Evolutionary conservation across 2,329 filamentous ascomycete species (phyloP).

Genomic region (Lojkania enalia): DNA sequence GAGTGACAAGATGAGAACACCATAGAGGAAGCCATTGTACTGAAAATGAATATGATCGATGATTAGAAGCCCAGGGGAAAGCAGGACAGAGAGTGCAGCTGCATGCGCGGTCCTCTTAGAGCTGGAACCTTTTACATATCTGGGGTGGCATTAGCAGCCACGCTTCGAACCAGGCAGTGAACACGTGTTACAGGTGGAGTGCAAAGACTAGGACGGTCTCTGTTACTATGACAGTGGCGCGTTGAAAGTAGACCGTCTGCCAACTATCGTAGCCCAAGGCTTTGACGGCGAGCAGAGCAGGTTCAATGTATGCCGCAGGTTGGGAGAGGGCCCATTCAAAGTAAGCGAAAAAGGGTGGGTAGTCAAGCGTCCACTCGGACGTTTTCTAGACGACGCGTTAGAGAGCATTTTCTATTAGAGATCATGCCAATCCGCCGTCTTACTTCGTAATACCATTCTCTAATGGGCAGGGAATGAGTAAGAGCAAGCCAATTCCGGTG

Average conservation of each 20-base stretch:
- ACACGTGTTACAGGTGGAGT: conserved; percentile 66
- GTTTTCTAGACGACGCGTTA: conserved; percentile 62
- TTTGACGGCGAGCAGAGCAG: conserved; percentile 77
- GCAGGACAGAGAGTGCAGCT: conserved; percentile 82
- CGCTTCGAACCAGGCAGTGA: conserved; percentile 1
- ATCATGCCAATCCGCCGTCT: conserved; percentile 3
- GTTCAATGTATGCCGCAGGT: conserved; percentile 74
- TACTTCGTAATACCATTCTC: conserved; percentile 92
- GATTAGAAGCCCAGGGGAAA: conserved; percentile 91
- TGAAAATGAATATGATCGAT: conserved; percentile 99
- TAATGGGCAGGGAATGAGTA: conserved; percentile 82
- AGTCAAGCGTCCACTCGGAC: conserved; percentile 99
- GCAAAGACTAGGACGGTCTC: conserved; percentile 85
- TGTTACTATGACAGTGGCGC: conserved; percentile 80
- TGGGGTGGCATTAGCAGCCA: conserved; percentile 41
- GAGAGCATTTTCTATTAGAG: neutral
- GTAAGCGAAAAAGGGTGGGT: conserved; percentile 95
- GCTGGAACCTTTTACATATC: conserved; percentile 74
- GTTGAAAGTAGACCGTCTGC: conserved; percentile 93
- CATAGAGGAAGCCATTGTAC: conserved; percentile 97
- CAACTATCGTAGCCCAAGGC: conserved; percentile 87
- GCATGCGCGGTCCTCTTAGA: conserved; percentile 80
- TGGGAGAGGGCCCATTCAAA: conserved; percentile 94
- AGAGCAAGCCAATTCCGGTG: conserved; percentile 99
- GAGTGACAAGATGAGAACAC: conserved; percentile 82